Evolutionary conservation across 164 flowering plant species (phyloP).

Genomic region (Vitis amurensis): DNA sequence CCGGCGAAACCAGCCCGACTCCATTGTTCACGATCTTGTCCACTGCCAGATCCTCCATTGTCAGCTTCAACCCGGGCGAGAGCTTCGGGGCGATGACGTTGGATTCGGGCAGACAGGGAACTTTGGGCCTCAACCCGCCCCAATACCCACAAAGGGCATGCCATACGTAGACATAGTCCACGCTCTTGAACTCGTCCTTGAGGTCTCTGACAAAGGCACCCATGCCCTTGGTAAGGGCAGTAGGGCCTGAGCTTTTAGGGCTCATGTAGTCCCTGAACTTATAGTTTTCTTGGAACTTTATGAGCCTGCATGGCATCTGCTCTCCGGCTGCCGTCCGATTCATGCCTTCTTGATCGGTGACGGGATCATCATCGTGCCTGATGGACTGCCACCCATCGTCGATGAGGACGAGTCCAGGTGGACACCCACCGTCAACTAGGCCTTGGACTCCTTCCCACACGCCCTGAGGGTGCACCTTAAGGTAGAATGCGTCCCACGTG

Average conservation of each 20-base stretch:
- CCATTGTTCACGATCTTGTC: conserved; percentile 79
- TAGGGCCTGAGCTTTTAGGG: conserved; percentile 4
- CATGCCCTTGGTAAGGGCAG: conserved; percentile 49
- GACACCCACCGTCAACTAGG: conserved; percentile 45
- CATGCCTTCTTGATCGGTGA: conserved; percentile 37
- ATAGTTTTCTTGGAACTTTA: conserved; percentile 41
- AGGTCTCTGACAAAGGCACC: conserved; percentile 73
- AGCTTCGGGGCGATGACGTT: conserved; percentile 48
- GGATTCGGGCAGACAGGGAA: conserved; percentile 51
- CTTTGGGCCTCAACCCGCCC: conserved; percentile 81
- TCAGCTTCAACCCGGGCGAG: conserved; percentile 63
- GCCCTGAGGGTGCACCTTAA: conserved; percentile 44
- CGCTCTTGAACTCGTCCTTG: conserved; percentile 53
- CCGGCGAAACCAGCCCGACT: conserved; percentile 77
- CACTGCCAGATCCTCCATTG: conserved; percentile 93
- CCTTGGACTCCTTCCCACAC: conserved; percentile 42
- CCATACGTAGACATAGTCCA: conserved; percentile 88
- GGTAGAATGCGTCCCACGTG: conserved; percentile 65
- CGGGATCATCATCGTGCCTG: conserved; percentile 50
- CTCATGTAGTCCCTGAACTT: conserved; percentile 43
- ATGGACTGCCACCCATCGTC: conserved; percentile 70
- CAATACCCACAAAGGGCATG: conserved; percentile 91
- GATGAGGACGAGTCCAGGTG: conserved; percentile 45
- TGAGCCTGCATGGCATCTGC: conserved; percentile 57
- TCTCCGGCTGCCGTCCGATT: conserved; percentile 46